Evolutionary conservation across 306 rosid genomes (phyloP), one percentile per base, ranked within the genome.

Genomic region (Mimosa pudica): DNA sequence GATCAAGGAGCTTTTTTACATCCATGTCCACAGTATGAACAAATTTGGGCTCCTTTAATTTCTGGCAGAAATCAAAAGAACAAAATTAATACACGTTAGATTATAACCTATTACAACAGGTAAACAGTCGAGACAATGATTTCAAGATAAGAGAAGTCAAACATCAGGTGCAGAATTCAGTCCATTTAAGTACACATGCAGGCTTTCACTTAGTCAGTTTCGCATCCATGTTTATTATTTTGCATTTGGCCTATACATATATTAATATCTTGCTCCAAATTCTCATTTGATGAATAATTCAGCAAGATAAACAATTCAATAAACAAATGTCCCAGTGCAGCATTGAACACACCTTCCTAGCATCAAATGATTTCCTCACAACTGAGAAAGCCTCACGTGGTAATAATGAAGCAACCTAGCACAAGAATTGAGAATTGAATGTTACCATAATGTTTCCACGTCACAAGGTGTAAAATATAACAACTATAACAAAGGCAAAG

Each of bases 311-410:
- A 44, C 30, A 47, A 11, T n/a, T 20, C 30, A 12, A 7, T 35
- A 55, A 32, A 44, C 51, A 41, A 18, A 48, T 60, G n/a, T 24
- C 16, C 6, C 13, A 70, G 72, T 41, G 24, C n/a, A 11, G 64
- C 41, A 71, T 36, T 17, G 57, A 80, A 58, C 89, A 66, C 51
- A 92, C 99, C 98, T 93, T 93, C 82, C 98, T 89, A n/a, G 98
- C 97, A 81, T 95, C 99, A 81, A 95, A 95, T n/a, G 99, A 95
- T 84, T 95, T 93, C 85, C 96, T 87, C 78, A 93, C 82, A 48
- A 95, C 87, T 0, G 87, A 70, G 83, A 95, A 95, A 17, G 99
- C 94, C 83, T 90, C 94, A 6, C 80, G 79, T 24, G 98, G 99
- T 88, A 95, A 83, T 87, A 93, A 61, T 6, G 96, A 89, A 80